Conservation (phyloP, 257 asterid species). For the Linderniella brevidens region DNA sequence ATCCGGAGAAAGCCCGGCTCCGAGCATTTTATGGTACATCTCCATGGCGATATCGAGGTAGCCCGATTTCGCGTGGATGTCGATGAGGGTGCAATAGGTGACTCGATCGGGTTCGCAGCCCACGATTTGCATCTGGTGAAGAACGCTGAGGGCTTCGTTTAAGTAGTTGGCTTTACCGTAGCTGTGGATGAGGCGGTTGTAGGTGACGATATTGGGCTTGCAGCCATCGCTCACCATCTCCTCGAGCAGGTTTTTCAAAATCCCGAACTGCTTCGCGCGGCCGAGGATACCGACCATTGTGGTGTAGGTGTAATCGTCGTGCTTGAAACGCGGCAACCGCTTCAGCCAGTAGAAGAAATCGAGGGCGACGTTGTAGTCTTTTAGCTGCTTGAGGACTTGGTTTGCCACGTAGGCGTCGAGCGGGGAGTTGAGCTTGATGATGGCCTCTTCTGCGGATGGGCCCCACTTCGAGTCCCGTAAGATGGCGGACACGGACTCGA, state of each 20-base stretch:
- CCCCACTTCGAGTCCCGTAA: constrained; percentile 63
- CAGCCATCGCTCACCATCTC: constrained; percentile 81
- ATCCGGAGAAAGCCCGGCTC: constrained; percentile 87
- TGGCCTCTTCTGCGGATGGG: constrained; percentile 55
- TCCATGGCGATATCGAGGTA: constrained; percentile 83
- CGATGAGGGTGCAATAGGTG: constrained; percentile 86
- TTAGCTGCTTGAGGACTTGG: constrained; percentile 78
- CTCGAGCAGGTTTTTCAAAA: constrained; percentile 49
- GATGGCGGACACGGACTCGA: constrained; percentile 39
- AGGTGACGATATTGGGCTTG: constrained; percentile 77
- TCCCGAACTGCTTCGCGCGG: constrained; percentile 67
- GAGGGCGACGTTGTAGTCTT: constrained; percentile 56
- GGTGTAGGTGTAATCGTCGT: constrained; percentile 86
- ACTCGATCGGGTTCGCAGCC: constrained; percentile 95
- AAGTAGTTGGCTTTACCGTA: constrained; percentile 86
- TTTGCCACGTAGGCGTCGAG: constrained; percentile 78
- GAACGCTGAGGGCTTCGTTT: constrained; percentile 59
- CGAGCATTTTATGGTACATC: constrained; percentile 84
- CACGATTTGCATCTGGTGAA: constrained; percentile 48
- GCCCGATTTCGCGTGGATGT: constrained; percentile 92
- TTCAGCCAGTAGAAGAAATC: constrained; percentile 85
- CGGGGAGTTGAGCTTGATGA: constrained; percentile 35
- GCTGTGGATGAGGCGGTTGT: constrained; percentile 86
- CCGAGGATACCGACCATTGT: constrained; percentile 97
- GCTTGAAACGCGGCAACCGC: constrained; percentile 65